Evolutionary conservation across 345 rosid species (phyloP).

Genomic region (Euphorbia tirucalli): DNA sequence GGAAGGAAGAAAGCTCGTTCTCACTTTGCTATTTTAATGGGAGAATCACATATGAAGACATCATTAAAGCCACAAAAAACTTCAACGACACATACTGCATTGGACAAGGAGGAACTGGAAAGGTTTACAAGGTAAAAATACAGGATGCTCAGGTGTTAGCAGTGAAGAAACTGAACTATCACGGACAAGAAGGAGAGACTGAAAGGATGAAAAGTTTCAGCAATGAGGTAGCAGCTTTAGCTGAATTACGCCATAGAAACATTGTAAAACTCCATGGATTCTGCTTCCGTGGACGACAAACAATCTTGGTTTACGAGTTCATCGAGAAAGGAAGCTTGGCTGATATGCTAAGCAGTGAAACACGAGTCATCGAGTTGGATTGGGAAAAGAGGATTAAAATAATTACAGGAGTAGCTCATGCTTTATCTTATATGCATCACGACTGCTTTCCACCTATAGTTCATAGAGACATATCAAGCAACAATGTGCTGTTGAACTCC

Average conservation of each 20-base stretch:
- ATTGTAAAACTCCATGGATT: slow-evolving; percentile 33
- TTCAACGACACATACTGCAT: slow-evolving; percentile 20
- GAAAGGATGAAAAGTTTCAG: slow-evolving; percentile 14
- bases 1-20: background rate
- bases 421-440: slow-evolving; percentile 29
- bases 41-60: slow-evolving; percentile 19
- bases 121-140: slow-evolving; percentile 25
- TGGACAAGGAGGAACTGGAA: slow-evolving; percentile 28
- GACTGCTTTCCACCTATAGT: slow-evolving; percentile 19
- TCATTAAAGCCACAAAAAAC: slow-evolving; percentile 23
- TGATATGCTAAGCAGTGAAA: slow-evolving; percentile 11
- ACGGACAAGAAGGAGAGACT: background rate
- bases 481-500: background rate
- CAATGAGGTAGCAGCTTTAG: slow-evolving; percentile 28
- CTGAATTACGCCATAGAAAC: slow-evolving; percentile 25
- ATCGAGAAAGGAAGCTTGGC: slow-evolving; percentile 34
- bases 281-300: slow-evolving; percentile 1
- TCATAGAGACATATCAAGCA: slow-evolving; percentile 25
- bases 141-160: slow-evolving; percentile 17
- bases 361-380: slow-evolving; percentile 19
- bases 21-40: slow-evolving; percentile 15
- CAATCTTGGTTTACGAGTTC: slow-evolving; percentile 29
- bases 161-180: slow-evolving; percentile 25
- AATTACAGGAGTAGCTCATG: slow-evolving; percentile 17
- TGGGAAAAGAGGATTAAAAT: slow-evolving; percentile 29